Evolutionary conservation across 2,329 filamentous ascomycete species (phyloP).

Genomic region (Trichophyton equinum): DNA sequence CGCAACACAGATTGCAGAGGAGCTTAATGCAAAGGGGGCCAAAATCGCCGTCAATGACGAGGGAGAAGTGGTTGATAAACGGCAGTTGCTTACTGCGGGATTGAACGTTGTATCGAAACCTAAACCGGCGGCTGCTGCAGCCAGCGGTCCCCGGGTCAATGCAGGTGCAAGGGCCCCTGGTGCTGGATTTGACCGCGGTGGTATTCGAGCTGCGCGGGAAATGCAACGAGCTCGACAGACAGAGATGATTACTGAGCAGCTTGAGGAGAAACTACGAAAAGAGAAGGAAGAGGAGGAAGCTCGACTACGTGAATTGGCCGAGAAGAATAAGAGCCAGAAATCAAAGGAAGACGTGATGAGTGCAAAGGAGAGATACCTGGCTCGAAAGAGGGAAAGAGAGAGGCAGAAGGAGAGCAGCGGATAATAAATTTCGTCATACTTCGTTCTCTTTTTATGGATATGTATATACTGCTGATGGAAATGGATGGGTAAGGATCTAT

Average conservation of each 20-base stretch:
- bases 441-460: neutral
- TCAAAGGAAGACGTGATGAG: slow-evolving; percentile 45
- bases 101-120: slow-evolving; percentile 48
- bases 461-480: neutral
- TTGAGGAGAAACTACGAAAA: slow-evolving; percentile 44
- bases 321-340: slow-evolving; percentile 47
- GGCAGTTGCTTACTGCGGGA: slow-evolving; percentile 49
- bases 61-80: slow-evolving; percentile 51
- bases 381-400: slow-evolving; percentile 44
- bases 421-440: neutral
- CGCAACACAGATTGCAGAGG: slow-evolving; percentile 44
- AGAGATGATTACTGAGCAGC: slow-evolving; percentile 47
- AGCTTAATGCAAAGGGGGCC: slow-evolving; percentile 40
- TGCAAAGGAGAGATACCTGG: slow-evolving; percentile 50
- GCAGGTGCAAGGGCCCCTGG: slow-evolving; percentile 13
- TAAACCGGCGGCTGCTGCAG: slow-evolving; percentile 24
- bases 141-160: neutral
- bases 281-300: slow-evolving; percentile 47
- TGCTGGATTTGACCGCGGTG: slow-evolving; percentile 16
- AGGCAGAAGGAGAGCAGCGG: slow-evolving; percentile 16
- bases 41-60: slow-evolving; percentile 50
- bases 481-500: neutral
- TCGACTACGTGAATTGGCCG: slow-evolving; percentile 40
- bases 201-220: slow-evolving; percentile 28
- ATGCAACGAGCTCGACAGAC: slow-evolving; percentile 44